A percentile compares a stretch with the other conserved stretches of the same genome.
Conservation (phyloP, 2,329 filamentous ascomycete genomes). For the Aureobasidium namibiae region DNA sequence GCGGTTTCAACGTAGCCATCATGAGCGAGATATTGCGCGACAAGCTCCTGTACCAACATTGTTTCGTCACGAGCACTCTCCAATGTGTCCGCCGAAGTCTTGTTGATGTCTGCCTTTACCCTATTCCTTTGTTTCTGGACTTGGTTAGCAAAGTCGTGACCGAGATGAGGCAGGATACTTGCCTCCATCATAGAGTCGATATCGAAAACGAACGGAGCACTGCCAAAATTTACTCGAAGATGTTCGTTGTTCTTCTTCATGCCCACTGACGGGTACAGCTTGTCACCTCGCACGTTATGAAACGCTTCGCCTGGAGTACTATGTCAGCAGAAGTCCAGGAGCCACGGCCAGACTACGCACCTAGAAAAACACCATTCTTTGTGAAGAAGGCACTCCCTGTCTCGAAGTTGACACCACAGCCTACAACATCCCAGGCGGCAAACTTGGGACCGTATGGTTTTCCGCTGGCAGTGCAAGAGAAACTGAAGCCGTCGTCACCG, state of each 20-base stretch:
- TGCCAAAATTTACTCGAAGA: slow-evolving; percentile 54
- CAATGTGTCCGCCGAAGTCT: slow-evolving; percentile 49
- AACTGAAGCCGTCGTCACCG: slow-evolving; percentile 58
- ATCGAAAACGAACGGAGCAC: slow-evolving; percentile 76
- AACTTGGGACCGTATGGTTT: slow-evolving; percentile 55
- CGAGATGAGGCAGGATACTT: slow-evolving; percentile 26
- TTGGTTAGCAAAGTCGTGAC: slow-evolving; percentile 13
- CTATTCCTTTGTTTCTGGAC: slow-evolving; percentile 51
- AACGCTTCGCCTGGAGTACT: slow-evolving; percentile 58
- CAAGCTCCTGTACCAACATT: slow-evolving; percentile 70
- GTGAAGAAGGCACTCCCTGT: slow-evolving; percentile 57
- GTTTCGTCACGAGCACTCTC: slow-evolving; percentile 62
- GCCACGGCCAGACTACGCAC: slow-evolving; percentile 27
- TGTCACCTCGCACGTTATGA: slow-evolving; percentile 50
- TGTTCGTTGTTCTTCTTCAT: slow-evolving; percentile 57
- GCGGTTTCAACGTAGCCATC: slow-evolving; percentile 95
- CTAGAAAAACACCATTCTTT: slow-evolving; percentile 52
- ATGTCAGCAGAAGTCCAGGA: not conserved
- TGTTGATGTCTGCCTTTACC: slow-evolving; percentile 55
- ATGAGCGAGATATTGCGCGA: slow-evolving; percentile 84
- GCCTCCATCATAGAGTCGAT: slow-evolving; percentile 81
- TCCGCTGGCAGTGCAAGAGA: slow-evolving; percentile 48
- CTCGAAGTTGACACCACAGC: slow-evolving; percentile 57
- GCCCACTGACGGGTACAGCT: slow-evolving; percentile 60
- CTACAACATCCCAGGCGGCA: slow-evolving; percentile 50